Conservation (phyloP, 2,329 filamentous ascomycete genomes). For the Westerdykella aurantiaca region DNA sequence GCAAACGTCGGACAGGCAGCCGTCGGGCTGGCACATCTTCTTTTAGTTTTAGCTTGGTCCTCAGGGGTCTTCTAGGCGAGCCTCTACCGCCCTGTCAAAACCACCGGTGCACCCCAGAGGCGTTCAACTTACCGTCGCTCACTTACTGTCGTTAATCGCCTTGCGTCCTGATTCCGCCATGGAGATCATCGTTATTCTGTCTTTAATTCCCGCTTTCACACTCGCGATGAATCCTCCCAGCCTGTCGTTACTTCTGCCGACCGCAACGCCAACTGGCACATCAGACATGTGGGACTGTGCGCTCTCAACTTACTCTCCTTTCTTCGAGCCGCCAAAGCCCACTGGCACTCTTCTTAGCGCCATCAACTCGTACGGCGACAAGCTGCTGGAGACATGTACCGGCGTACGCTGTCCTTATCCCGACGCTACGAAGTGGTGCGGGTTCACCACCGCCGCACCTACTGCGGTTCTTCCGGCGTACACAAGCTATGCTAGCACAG, state of each 20-base stretch:
- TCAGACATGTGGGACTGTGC: not conserved
- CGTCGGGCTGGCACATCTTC: too few relatives aligned
- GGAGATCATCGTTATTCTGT: too few relatives aligned
- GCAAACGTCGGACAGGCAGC: too few relatives aligned
- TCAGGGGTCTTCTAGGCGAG: too few relatives aligned
- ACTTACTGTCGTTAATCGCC: too few relatives aligned
- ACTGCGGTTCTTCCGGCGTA: not conserved
- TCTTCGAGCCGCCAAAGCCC: not conserved
- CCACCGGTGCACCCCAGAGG: too few relatives aligned
- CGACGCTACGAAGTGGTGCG: not conserved
- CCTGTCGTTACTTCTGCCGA: not conserved
- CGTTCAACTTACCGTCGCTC: too few relatives aligned
- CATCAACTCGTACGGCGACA: not conserved
- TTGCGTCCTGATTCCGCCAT: too few relatives aligned
- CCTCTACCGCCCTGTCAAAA: too few relatives aligned
- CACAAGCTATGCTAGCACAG: not conserved
- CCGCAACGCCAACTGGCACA: not conserved
- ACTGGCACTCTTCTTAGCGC: not conserved
- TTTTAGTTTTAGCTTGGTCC: too few relatives aligned
- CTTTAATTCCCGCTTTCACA: too few relatives aligned
- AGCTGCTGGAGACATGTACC: not conserved
- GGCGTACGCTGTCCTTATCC: not conserved
- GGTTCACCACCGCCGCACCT: not conserved
- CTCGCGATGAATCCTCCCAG: too few relatives aligned
- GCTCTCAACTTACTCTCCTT: not conserved